Evolutionary conservation across 2,329 filamentous ascomycete species (phyloP).

Genomic region (Exophiala lecanii-corni): DNA sequence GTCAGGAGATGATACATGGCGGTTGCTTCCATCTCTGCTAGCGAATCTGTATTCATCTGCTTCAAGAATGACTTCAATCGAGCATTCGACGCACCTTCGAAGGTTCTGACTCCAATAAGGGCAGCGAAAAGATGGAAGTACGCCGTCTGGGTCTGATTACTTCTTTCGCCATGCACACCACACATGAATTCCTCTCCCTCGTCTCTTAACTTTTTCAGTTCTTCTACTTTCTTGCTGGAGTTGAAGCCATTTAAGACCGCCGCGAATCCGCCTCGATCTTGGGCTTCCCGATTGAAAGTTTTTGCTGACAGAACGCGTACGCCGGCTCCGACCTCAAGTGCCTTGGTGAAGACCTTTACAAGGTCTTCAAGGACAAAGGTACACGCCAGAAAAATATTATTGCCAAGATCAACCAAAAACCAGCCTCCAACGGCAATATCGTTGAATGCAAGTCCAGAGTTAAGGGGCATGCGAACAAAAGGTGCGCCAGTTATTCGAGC

Average conservation of each 20-base stretch:
- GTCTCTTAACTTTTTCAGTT: neutral
- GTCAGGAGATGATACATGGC: neutral
- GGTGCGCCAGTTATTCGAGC: too few relatives aligned
- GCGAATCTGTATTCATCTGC: neutral
- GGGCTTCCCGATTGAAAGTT: neutral
- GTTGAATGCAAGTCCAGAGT: too few relatives aligned
- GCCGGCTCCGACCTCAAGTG: neutral
- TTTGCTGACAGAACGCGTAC: neutral
- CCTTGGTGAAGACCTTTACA: neutral
- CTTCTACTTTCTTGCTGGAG: neutral
- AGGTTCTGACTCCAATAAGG: neutral
- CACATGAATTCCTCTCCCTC: neutral
- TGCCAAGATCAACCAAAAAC: constrained; percentile 1
- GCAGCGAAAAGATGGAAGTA: neutral
- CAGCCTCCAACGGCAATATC: neutral
- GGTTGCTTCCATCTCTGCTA: neutral
- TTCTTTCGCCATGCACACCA: neutral
- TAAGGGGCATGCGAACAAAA: too few relatives aligned
- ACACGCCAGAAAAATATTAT: constrained; percentile 1
- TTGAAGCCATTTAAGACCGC: neutral
- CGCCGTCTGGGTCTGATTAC: neutral
- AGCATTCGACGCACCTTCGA: neutral
- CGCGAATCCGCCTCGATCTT: neutral
- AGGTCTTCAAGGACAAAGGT: neutral
- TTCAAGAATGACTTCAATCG: neutral